Base-by-base conservation (phyloP, 345 rosid species). In the Syzygium jambos region DNA sequence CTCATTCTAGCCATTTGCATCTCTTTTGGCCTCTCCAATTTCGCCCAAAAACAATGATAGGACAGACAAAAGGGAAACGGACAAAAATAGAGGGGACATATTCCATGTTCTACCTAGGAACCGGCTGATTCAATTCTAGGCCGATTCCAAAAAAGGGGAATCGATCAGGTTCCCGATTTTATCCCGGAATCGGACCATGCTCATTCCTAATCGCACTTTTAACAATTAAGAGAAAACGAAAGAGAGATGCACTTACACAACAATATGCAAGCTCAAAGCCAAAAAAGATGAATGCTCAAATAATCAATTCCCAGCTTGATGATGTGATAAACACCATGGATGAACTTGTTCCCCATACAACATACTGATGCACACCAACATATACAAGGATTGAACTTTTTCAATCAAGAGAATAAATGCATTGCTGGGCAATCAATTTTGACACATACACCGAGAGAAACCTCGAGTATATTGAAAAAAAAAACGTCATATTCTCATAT, bases 121-220 rank as follows among this genome's bases (percentile, higher is more conserved):
- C 29, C 15, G 12, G 29, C 65, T 59, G 29, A 59, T 23, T 56
- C 6, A 6, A n/a, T 43, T 43, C 46, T 57, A 11, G 30, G 29
- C 3, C 7, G 16, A 59, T 27, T 27, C 65, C 7, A 2, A 27
- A 59, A n/a, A 0, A 1, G 3, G 1, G 1, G 2, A 16, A 27
- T 29, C 65, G 27, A 59, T 5, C 11, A 15, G 30, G 65, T 59
- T 59, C 30, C 65, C 30, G 15, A 59, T 57, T 57, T 57, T 57
- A 11, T 13, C 14, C 14, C 1, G 15, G 30, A 27, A 59, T n/a
- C 7, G 30, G 30, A 59, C 65, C 65, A 27, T 59, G 29, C 65
- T 57, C 65, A 57, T 29, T 11, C 65, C 65, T 27, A 6, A 59
- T 59, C 52, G 52, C 65, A 11, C 65, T 59, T 27, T 27, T 27